Base-by-base conservation (phyloP, 2,329 filamentous ascomycete genomes). In the Akanthomyces uredinophilus region DNA sequence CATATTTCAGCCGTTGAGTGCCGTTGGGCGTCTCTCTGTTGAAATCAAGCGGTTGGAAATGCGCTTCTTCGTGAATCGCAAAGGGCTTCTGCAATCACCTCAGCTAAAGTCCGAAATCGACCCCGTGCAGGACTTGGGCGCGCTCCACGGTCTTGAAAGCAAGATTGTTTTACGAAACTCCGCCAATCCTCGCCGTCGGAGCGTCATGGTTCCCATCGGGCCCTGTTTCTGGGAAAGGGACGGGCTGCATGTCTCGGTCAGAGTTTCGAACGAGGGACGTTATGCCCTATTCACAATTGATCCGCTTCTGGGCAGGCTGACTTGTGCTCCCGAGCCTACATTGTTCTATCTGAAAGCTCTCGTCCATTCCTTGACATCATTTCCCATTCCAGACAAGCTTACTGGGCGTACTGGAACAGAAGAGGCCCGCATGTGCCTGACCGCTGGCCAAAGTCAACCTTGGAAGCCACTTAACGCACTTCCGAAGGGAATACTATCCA, bases 321-420 rank as follows among this genome's bases (percentile, higher is more conserved):
- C 82, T 3, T 87, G 85, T 43, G 76, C 86, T 0, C 73, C 82
- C 0, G 86, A 89, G 51, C 83, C 83, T 0, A 69, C 69, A 0
- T 70, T 86, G 0, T 71, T 85, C 0, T 87, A 86, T 61, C 74
- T 74, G 1, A 88, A 86, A 66, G 85, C 85, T 0, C 70, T 79
- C 4, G 69, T 86, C 1, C 87, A 90, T 67, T 87, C 86, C 0
- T 71, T 79, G 5, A 90, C 87, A 0, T 87, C 86, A 0, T 83
- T 81, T 37, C 66, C 80, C 0, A 41, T 89, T 0, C 80, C 83
- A 0, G 87, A 90, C 67, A 71, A 75, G 0, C 74, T 90, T 0
- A 89, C 86, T 0, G 73, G 78, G 0, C 75, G 79, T 0, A 89
- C 85, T 0, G 87, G 87, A 0, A 81, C 78, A 0, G 87, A 90